Evolutionary conservation across 805 yeast species (phyloP).

Genomic region (Yarrowia alimentaria): DNA sequence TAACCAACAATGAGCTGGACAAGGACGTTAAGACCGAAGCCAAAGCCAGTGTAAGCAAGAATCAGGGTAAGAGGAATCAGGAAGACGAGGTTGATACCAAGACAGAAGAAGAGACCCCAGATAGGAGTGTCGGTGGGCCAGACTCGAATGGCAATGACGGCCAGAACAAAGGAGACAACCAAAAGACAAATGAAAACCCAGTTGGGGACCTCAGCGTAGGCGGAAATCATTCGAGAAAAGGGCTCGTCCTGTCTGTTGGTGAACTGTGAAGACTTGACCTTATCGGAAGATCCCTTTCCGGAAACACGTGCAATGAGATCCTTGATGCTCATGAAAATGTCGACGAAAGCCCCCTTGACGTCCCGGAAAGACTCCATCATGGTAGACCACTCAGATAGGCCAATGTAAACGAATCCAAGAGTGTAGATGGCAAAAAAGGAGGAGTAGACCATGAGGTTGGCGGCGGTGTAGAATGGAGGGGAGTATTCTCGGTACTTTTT

Average conservation of each 20-base stretch:
- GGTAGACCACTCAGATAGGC: slow-evolving; percentile 30
- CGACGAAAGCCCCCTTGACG: slow-evolving; percentile 27
- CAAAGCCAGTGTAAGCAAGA: slow-evolving; percentile 57
- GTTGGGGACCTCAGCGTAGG: slow-evolving; percentile 67
- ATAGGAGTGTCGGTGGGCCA: slow-evolving; percentile 38
- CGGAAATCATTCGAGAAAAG: slow-evolving; percentile 31
- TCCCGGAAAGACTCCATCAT: slow-evolving; percentile 32
- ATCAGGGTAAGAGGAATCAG: slow-evolving; percentile 64
- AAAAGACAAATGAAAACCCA: slow-evolving; percentile 62
- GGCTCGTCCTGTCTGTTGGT: slow-evolving; percentile 31
- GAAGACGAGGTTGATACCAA: slow-evolving; percentile 53
- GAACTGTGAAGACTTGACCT: slow-evolving; percentile 9
- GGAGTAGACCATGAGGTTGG: slow-evolving; percentile 46
- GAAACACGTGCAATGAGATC: not conserved
- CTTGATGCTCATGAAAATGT: slow-evolving; percentile 2
- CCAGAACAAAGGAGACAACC: slow-evolving; percentile 42
- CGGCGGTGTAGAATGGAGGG: slow-evolving; percentile 67
- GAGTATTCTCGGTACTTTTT: slow-evolving; percentile 57
- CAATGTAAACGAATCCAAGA: slow-evolving; percentile 48
- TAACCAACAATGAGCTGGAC: slow-evolving; percentile 66
- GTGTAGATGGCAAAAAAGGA: slow-evolving; percentile 58
- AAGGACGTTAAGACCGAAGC: slow-evolving; percentile 60
- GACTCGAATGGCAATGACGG: slow-evolving; percentile 31
- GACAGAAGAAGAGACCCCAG: slow-evolving; percentile 60
- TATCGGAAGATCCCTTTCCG: not conserved